Evolutionary conservation across 164 flowering plant species (phyloP).

Genomic region (Paratinospora sagittata): DNA sequence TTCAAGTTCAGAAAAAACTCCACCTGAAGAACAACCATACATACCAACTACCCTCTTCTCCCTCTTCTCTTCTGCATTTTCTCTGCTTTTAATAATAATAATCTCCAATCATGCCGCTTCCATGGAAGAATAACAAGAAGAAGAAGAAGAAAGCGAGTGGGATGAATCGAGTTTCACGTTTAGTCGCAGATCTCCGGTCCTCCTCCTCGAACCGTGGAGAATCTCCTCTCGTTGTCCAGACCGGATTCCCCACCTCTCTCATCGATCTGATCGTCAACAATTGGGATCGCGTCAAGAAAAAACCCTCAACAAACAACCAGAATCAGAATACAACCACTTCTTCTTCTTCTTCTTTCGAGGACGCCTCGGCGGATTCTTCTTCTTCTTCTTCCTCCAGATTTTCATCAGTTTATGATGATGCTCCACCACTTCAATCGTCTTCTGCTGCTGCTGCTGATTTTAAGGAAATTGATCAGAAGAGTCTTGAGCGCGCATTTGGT

Average conservation of each 20-base stretch:
- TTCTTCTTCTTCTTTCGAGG: background rate
- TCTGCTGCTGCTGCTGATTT: background rate
- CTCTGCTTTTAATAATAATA: background rate
- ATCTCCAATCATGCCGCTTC: slow-evolving; percentile 33
- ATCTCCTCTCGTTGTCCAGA: slow-evolving; percentile 60
- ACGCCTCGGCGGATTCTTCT: background rate
- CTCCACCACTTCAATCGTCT: background rate
- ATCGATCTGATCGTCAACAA: slow-evolving; percentile 66
- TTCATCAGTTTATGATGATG: no score
- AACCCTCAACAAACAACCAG: slow-evolving; percentile 20
- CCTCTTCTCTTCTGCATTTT: background rate
- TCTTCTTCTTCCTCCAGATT: background rate
- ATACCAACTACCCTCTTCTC: background rate
- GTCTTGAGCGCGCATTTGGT: background rate
- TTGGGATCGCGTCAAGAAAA: slow-evolving; percentile 40
- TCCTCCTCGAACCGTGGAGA: slow-evolving; percentile 33
- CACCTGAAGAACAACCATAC: background rate
- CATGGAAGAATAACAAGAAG: slow-evolving; percentile 58
- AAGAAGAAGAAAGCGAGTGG: slow-evolving; percentile 19
- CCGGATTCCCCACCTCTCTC: slow-evolving; percentile 82
- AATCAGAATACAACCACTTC: no score
- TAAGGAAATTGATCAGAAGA: background rate
- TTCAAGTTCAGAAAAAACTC: no score
- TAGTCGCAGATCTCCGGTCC: slow-evolving; percentile 53
- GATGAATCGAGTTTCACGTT: slow-evolving; percentile 36